Evolutionary conservation across 805 yeast genomes (phyloP).

Genomic region (Kodamaea jinghongensis): DNA sequence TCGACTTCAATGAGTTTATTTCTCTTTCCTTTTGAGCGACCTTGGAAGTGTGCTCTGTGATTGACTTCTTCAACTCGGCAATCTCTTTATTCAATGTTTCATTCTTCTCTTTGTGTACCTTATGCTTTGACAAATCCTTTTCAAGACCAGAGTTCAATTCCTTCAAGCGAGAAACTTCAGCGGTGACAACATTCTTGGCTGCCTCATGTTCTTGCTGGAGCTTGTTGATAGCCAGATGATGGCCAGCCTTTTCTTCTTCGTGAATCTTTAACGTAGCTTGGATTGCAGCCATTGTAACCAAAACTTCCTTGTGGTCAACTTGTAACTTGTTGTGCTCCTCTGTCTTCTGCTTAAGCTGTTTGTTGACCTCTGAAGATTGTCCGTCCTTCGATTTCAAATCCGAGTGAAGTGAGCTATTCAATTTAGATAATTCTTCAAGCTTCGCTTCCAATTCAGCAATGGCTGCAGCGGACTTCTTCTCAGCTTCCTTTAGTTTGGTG

Average conservation of each 20-base stretch:
- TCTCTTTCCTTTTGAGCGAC: constrained; percentile 13
- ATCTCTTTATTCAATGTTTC: constrained; percentile 14
- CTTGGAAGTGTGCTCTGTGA: constrained; percentile 10
- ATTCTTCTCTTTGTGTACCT: constrained; percentile 10
- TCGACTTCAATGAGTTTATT: constrained; percentile 13
- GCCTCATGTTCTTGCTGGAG: constrained; percentile 11
- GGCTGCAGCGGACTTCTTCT: constrained; percentile 28
- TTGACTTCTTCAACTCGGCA: constrained; percentile 11
- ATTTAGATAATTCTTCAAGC: constrained; percentile 27
- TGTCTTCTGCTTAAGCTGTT: constrained; percentile 9
- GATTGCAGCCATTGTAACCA: constrained; percentile 5
- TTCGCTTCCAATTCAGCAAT: constrained; percentile 27
- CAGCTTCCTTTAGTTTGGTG: constrained; percentile 40
- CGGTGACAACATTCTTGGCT: constrained; percentile 1
- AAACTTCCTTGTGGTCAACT: constrained; percentile 8
- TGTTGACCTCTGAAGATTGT: constrained; percentile 16
- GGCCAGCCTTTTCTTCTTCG: constrained; percentile 11
- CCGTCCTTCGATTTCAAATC: constrained; percentile 30
- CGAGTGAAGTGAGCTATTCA: constrained; percentile 30
- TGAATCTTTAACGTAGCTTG: constrained; percentile 9
- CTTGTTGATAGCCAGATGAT: constrained; percentile 7
- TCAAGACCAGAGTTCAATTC: constrained; percentile 8
- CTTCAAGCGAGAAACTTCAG: constrained; percentile 12
- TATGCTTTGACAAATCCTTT: constrained; percentile 11
- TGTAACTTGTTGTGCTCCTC: constrained; percentile 10